Evolutionary conservation across 805 yeast genomes (phyloP).

Genomic region (Kluyveromyces aestuarii): DNA sequence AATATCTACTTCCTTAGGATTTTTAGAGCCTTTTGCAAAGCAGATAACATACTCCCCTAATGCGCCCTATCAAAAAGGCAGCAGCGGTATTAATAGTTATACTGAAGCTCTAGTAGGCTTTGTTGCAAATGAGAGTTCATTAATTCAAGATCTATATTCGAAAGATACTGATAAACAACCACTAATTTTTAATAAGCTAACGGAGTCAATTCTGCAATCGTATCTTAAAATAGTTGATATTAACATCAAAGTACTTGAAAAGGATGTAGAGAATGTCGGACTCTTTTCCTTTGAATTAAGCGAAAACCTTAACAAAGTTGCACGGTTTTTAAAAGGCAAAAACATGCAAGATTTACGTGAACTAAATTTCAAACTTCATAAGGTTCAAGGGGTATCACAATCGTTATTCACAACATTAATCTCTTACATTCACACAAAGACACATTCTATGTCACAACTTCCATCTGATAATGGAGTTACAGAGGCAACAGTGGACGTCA

Average conservation of each 20-base stretch:
- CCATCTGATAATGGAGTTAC: conserved; percentile 66
- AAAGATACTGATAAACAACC: conserved; percentile 25
- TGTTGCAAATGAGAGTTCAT: conserved; percentile 41
- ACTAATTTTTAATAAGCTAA: conserved; percentile 26
- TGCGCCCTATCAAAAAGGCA: conserved; percentile 51
- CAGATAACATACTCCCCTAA: conserved; percentile 30
- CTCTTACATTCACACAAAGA: conserved; percentile 43
- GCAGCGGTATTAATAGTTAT: conserved; percentile 47
- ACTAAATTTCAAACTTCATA: conserved; percentile 21
- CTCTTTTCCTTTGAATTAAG: conserved; percentile 50
- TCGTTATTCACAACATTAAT: conserved; percentile 50
- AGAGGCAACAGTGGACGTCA: conserved; percentile 62
- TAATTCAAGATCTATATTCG: conserved; percentile 36
- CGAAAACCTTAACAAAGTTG: conserved; percentile 35
- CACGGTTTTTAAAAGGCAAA: conserved; percentile 25
- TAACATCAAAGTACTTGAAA: conserved; percentile 33
- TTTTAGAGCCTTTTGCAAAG: conserved; percentile 38
- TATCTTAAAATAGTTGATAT: conserved; percentile 32
- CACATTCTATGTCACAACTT: conserved; percentile 36
- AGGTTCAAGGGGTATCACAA: conserved; percentile 23
- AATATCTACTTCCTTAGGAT: conserved; percentile 36
- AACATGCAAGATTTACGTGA: conserved; percentile 11
- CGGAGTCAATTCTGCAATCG: conserved; percentile 30
- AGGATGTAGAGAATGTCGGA: conserved; percentile 39
- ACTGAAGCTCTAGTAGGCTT: conserved; percentile 42